Evolutionary conservation across 352 stramenopile species (phyloP), one percentile per base, ranked within the genome.

Genomic region (Phytopythium mirpurense): DNA sequence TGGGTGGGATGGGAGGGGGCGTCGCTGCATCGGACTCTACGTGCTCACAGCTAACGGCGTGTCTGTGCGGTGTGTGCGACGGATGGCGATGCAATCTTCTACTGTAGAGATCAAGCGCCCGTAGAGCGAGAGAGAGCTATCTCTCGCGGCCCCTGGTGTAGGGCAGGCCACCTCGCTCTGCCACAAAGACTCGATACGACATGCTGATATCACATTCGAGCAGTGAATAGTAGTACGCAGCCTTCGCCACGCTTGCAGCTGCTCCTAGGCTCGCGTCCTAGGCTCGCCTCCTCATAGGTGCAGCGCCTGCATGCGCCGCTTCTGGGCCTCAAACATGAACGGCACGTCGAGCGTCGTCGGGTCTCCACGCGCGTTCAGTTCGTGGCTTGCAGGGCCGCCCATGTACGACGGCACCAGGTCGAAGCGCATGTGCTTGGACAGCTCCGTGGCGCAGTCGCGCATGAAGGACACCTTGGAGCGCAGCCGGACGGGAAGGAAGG

Each of bases 381-480:
- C 60, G 40, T 85, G 77, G 31, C 72, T 65, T 0, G 65, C 57
- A 8, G 42, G 49, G 26, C 76, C 74, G 24, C 76, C 76, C 56
- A 88, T 67, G 49, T 83, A 72, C 50, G 62, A 57, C 14, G 76
- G 76, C 27, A 88, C 78, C 23, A 84, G 47, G 26, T 83, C 64
- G 12, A 68, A 62, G 44, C 68, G 61, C 74, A 88, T 84, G 56
- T 84, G 68, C 63, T 80, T 80, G 18, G 72, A 66, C 38, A 87
- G 48, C 21, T 86, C 77, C 8, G 56, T 70, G 19, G 67, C 66
- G 41, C 71, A 79, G 36, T 82, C 63, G 29, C 68, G 68, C 70
- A 88, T 83, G 47, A 88, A 82, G 21, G 66, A 70, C n/a, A 83
- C 62, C 35, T 88, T 88, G 48, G 65, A 51, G 14, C 70, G 67